A percentile compares a stretch with the other conserved stretches of the same genome.
These are phyloP conservation scores for Rhizodiscina lignyota DNA, from an alignment of 495 filamentous ascomycete genomes.

Conservation along the genomic window DNA sequence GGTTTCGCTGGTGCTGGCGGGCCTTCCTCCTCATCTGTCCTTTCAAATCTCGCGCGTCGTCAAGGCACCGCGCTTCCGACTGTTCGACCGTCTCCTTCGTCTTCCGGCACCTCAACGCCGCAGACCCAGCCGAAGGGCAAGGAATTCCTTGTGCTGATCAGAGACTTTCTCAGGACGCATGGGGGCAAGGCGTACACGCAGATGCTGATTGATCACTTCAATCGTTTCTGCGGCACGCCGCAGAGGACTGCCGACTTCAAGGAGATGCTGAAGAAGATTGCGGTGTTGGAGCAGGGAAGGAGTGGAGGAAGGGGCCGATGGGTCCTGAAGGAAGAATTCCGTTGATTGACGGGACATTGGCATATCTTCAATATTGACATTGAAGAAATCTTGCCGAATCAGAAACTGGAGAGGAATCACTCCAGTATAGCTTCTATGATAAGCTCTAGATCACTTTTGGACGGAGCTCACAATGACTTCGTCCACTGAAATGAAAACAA, in stretches of 20 bases:
- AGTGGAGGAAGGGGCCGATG: conserved; percentile 37
- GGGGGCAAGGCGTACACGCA: conserved; percentile 57
- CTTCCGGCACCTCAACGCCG: conserved; percentile 1
- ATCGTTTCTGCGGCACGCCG: conserved; percentile 38
- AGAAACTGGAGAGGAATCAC: too few relatives aligned
- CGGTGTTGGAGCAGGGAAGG: conserved; percentile 35
- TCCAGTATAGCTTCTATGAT: too few relatives aligned
- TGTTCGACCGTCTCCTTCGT: not conserved
- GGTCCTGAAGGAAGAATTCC: conserved; percentile 47
- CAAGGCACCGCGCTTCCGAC: conserved; percentile 3
- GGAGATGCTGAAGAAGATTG: conserved; percentile 41
- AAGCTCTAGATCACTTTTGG: too few relatives aligned
- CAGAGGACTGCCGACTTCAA: conserved; percentile 44
- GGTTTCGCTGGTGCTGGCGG: conserved; percentile 11
- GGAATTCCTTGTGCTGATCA: conserved; percentile 49
- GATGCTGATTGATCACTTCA: conserved; percentile 67
- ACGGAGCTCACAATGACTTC: too few relatives aligned
- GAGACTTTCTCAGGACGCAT: conserved; percentile 52
- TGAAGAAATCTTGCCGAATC: too few relatives aligned
- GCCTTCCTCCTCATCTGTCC: conserved; percentile 14
- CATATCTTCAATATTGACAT: too few relatives aligned
- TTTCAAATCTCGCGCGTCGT: conserved; percentile 16
- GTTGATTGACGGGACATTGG: too few relatives aligned
- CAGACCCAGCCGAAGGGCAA: conserved; percentile 12
- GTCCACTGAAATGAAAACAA: too few relatives aligned